A percentile compares a stretch with the other conserved stretches of the same genome.
phyloP scores from a whole-genome alignment of 805 yeast species.

The Candida insectalens region DNA sequence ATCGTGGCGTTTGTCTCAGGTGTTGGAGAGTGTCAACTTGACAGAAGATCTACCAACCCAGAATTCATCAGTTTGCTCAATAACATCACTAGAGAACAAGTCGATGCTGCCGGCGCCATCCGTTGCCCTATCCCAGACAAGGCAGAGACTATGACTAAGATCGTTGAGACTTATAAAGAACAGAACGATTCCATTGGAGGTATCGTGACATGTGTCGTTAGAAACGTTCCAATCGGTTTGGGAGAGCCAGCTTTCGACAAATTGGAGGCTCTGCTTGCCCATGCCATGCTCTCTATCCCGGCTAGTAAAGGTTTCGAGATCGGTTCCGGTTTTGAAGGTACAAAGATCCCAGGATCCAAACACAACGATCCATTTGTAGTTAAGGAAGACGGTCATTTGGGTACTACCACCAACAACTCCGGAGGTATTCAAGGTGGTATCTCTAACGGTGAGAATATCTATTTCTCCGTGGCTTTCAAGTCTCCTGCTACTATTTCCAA shows the following conservation, averaged over 20 bases:
- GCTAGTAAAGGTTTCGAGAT: conserved; percentile 98
- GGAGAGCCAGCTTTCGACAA: conserved; percentile 98
- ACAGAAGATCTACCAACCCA: conserved; percentile 57
- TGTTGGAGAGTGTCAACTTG: conserved; percentile 74
- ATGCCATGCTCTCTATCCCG: conserved; percentile 95
- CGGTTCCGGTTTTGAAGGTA: conserved; percentile 93
- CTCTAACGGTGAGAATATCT: conserved; percentile 90
- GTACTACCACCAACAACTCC: conserved; percentile 84
- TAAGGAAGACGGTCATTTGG: conserved; percentile 43
- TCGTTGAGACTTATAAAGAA: conserved; percentile 81
- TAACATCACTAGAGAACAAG: conserved; percentile 78
- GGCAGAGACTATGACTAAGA: conserved; percentile 73
- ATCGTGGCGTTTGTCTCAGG: conserved; percentile 95
- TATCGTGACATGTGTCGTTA: conserved; percentile 91
- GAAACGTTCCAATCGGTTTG: conserved; percentile 90
- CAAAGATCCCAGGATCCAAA: conserved; percentile 80
- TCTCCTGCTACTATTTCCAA: conserved; percentile 96
- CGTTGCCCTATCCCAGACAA: conserved; percentile 80
- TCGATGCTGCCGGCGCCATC: conserved; percentile 81
- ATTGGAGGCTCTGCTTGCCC: conserved; percentile 90
- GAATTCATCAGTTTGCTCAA: conserved; percentile 59
- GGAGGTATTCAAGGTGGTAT: conserved; percentile 99
- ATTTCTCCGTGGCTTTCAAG: conserved; percentile 92
- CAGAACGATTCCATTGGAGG: conserved; percentile 93
- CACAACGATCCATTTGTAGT: conserved; percentile 87